Evolutionary conservation across 2,329 filamentous ascomycete genomes (phyloP), one percentile per base, ranked within the genome.

Genomic region (Rutstroemia sp.): DNA sequence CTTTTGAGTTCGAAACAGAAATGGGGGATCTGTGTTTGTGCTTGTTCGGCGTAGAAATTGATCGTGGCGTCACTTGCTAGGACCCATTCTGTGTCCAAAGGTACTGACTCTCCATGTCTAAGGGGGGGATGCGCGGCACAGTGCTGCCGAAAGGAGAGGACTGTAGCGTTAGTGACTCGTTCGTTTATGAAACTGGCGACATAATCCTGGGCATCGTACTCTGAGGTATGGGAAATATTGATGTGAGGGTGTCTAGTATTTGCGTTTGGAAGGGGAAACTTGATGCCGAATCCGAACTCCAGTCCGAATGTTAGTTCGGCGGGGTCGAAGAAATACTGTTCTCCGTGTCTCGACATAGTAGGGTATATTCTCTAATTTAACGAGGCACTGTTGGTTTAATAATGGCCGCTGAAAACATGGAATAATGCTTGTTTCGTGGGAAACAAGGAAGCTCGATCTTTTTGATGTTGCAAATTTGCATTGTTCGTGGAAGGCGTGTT

Each of bases 261-360:
- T 4, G 19, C 9, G 3, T 9, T 1, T 14, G 9, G 3, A 12
- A 27, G 38, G 14, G 16, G 19, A n/a, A 14, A 23, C 27, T 21
- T 9, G 21, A 48, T 27, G 10, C 8, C 51, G 27, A 48, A 49
- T n/a, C 49, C 51, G 9, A 54, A 27, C 12, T 54, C 52, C 39
- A 54, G 30, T 10, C 52, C 52, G 17, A 54, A 54, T 5, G 52
- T 54, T 42, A 42, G 5, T 14, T 42, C 39, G 39, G 39, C 39
- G 7, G 39, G 39, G 39, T 8, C 7, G n/a, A 42, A 42, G 8
- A 14, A 8, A 8, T 12, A 14, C 9, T 12, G 30, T 12, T 34
- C 30, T 34, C 30, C 3, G 4, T 34, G 10, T 10, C 7, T 42
- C n/a, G 39, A 19, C 39, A 42, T 42, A 2, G 14, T 17, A 17